Percentiles rank a stretch among this genome's conserved stretches.
phyloP scores from a whole-genome alignment of 257 asterid species.

The Solanum rostratum region DNA sequence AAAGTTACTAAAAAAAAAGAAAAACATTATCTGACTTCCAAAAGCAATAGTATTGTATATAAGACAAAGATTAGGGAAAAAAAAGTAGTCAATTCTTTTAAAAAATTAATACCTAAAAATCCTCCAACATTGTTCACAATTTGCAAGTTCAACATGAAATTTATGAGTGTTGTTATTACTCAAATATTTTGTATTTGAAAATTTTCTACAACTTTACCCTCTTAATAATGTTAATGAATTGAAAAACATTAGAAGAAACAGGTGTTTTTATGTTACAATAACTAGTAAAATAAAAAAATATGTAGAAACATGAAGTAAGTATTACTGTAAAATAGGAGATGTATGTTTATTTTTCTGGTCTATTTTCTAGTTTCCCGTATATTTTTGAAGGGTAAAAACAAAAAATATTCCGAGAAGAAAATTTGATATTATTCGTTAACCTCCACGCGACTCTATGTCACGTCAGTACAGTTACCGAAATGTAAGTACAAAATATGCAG shows the following conservation, averaged over 20 bases:
- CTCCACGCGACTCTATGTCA: neutral
- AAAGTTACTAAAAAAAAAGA: neutral
- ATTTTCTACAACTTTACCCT: neutral
- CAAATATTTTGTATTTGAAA: neutral
- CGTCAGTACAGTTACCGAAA: neutral
- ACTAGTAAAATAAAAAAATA: too few relatives aligned
- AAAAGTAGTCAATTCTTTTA: neutral
- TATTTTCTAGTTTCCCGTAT: too few relatives aligned
- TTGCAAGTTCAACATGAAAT: neutral
- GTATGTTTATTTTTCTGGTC: neutral
- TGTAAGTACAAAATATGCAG: neutral
- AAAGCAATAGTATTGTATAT: neutral
- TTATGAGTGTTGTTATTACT: neutral
- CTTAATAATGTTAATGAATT: neutral
- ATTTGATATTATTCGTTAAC: neutral
- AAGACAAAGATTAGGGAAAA: neutral
- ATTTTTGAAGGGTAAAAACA: too few relatives aligned
- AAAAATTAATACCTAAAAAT: neutral
- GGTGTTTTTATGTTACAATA: too few relatives aligned
- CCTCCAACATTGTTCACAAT: neutral
- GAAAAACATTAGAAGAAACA: neutral
- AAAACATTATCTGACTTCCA: neutral
- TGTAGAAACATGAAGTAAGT: neutral
- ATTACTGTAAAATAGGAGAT: neutral
- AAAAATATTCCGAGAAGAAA: neutral